Percentiles rank a stretch among this genome's conserved stretches.
Evolutionary conservation across 768 basidiomycete species (phyloP).

Genomic region (Tricholoma furcatifolium): DNA sequence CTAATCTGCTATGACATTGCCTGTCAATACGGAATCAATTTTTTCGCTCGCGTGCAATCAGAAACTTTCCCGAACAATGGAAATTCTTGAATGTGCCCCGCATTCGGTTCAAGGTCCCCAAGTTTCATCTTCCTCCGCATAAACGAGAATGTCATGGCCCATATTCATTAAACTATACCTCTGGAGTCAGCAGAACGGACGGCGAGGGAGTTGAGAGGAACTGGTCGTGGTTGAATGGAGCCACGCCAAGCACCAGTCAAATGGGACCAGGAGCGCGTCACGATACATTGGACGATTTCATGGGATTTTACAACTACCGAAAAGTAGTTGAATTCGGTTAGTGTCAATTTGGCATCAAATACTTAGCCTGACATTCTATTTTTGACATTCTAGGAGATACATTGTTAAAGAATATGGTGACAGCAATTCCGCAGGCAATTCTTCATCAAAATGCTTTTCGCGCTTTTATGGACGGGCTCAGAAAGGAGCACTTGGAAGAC

Average conservation of each 20-base stretch:
- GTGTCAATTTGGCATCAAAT: constrained; percentile 1
- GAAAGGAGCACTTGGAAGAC: neutral
- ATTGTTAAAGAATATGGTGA: neutral
- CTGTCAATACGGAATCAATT: constrained; percentile 27
- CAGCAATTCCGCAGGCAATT: constrained; percentile 11
- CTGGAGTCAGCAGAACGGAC: constrained; percentile 28
- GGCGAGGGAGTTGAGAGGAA: constrained; percentile 33
- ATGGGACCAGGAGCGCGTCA: constrained; percentile 33
- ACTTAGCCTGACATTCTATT: too few relatives aligned
- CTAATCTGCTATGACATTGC: constrained; percentile 26
- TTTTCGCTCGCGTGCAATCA: constrained; percentile 9
- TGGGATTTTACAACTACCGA: constrained; percentile 28
- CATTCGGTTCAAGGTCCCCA: neutral
- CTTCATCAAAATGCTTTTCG: constrained; percentile 6
- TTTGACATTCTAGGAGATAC: too few relatives aligned
- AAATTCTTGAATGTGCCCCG: neutral
- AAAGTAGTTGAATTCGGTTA: constrained; percentile 25
- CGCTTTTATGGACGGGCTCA: constrained; percentile 6
- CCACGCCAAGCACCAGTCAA: constrained; percentile 29
- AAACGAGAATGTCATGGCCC: constrained; percentile 18
- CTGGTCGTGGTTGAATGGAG: constrained; percentile 27
- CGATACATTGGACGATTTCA: constrained; percentile 26
- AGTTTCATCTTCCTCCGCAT: constrained; percentile 23
- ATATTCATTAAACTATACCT: constrained; percentile 22
- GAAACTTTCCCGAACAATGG: neutral